Conservation (phyloP, 2,329 filamentous ascomycete genomes). For the Alternaria triticina region DNA sequence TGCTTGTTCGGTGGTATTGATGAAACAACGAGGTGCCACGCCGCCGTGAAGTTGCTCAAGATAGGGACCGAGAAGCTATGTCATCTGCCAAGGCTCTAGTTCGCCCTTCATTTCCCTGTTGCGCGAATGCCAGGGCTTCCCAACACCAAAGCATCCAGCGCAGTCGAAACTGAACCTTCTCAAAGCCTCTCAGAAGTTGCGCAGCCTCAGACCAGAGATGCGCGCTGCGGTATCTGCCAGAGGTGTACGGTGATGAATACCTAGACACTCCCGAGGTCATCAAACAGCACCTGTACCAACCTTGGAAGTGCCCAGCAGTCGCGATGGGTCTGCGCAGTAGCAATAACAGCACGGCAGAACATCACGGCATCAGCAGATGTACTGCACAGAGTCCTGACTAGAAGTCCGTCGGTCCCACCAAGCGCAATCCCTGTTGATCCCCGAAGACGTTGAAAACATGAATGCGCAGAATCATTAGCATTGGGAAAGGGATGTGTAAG, state of each 20-base stretch:
- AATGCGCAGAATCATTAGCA: background rate
- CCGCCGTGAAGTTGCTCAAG: background rate
- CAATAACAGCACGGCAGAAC: background rate
- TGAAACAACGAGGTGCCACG: constrained; percentile 9
- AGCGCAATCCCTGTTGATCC: background rate
- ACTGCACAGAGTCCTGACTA: background rate
- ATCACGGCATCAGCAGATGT: background rate
- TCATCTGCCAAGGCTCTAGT: constrained; percentile 9
- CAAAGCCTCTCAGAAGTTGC: background rate
- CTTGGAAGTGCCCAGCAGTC: background rate
- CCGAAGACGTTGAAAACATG: background rate
- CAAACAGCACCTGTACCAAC: background rate
- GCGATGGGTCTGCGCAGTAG: background rate
- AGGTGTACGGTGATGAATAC: background rate
- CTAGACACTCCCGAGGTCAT: background rate
- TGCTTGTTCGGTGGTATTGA: constrained; percentile 1
- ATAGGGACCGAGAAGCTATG: background rate
- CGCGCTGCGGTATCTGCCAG: background rate
- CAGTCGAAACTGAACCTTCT: background rate
- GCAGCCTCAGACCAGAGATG: background rate
- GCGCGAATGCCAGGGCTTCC: background rate
- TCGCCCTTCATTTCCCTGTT: constrained; percentile 4
- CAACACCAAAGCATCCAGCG: background rate
- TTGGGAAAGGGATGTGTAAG: no score
- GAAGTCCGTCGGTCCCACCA: background rate